phyloP scores from a whole-genome alignment of 2,329 filamentous ascomycete genomes.

The Calycina herbarum region DNA sequence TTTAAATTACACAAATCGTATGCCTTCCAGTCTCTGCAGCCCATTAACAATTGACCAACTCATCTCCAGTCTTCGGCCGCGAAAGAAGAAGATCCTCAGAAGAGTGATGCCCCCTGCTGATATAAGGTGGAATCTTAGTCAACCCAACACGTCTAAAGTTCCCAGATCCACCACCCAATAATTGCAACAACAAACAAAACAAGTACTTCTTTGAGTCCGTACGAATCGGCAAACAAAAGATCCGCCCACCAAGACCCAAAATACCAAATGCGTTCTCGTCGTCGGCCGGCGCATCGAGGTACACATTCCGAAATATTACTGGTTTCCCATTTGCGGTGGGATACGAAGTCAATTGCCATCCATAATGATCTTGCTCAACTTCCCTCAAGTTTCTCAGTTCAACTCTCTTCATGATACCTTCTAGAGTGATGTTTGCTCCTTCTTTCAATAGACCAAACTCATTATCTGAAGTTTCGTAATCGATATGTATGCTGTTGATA shows the following conservation, averaged over 20 bases:
- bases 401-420: conserved; percentile 16
- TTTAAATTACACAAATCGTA: not conserved
- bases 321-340: not conserved
- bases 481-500: conserved; percentile 8
- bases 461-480: conserved; percentile 6
- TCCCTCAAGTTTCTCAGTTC: conserved; percentile 5
- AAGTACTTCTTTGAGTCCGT: conserved; percentile 1
- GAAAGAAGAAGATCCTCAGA: not conserved
- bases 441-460: conserved; percentile 15
- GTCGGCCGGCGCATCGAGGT: conserved; percentile 13
- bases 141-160: conserved; percentile 13
- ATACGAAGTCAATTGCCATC: conserved; percentile 11
- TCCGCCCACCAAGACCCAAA: conserved; percentile 2
- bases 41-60: not conserved
- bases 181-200: conserved; percentile 17
- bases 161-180: not conserved
- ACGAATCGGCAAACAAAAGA: conserved; percentile 16
- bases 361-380: conserved; percentile 9
- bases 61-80: not conserved
- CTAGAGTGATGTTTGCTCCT: conserved; percentile 11
- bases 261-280: not conserved
- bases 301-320: conserved; percentile 13
- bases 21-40: not conserved
- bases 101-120: not conserved
- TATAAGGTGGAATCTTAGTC: conserved; percentile 13